A percentile compares a stretch with the other conserved stretches of the same genome.
phyloP scores from a whole-genome alignment of 2,329 filamentous ascomycete species.

The Zasmidium cellare region DNA sequence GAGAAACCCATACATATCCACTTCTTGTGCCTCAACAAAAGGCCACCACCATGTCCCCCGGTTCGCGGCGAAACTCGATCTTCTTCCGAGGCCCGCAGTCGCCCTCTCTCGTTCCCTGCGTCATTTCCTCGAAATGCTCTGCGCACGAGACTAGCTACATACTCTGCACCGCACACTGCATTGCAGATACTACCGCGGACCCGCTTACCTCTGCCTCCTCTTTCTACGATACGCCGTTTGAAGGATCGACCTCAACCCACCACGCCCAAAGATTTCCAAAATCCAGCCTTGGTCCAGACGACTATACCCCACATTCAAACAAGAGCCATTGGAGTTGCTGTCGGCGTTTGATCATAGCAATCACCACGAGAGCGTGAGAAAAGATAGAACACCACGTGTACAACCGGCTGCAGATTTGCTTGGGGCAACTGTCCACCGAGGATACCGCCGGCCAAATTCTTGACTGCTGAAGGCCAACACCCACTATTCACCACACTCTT shows the following conservation, averaged over 20 bases:
- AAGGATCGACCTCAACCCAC: neutral
- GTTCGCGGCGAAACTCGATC: neutral
- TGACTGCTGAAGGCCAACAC: neutral
- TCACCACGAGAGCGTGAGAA: neutral
- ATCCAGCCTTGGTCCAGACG: too few species aligned
- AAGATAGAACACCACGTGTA: too few species aligned
- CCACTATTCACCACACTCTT: neutral
- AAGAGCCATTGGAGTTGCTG: neutral
- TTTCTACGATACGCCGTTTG: neutral
- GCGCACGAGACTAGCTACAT: neutral
- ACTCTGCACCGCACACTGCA: neutral
- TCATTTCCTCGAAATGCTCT: neutral
- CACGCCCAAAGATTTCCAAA: too few species aligned
- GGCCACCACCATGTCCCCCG: neutral
- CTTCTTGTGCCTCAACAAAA: neutral
- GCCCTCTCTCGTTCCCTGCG: neutral
- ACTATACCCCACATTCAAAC: neutral
- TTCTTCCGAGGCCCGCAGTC: neutral
- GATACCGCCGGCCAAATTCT: neutral
- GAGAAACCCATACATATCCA: too few species aligned
- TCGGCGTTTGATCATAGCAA: neutral
- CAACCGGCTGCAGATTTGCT: neutral
- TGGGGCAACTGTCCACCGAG: neutral
- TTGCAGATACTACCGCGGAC: neutral
- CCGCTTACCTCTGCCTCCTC: neutral